Evolutionary conservation across 371 early-diverging fungal genomes (phyloP), one percentile per base, ranked within the genome.

Genomic region (Funneliformis caledonium): DNA sequence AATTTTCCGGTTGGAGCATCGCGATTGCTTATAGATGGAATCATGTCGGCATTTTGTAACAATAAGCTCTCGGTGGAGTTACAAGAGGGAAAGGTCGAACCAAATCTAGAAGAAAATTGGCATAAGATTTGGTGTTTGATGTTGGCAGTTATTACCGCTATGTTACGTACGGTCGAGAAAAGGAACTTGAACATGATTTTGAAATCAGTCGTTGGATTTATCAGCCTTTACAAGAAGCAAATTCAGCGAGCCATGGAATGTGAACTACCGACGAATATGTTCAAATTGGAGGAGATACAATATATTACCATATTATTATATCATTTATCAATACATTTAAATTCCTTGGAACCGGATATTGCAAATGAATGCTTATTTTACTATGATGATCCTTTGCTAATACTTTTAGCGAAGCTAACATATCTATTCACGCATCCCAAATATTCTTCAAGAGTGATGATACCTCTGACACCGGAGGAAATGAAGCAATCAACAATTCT

Each of bases 341-440:
- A n/a, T 48, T 10, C 48, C 9, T n/a, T n/a, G 2, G 52, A 43
- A 37, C 14, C 52, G 8, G 70, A 69, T 37, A 11, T 77, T 19
- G 31, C 74, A 22, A 42, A 19, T 4, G 72, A 70, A 70, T 33
- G 22, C 33, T 33, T 45, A 42, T 4, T n/a, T 42, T 62, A 62
- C 62, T 76, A 76, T 61, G 64, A 76, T 45, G 62, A 59, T 43
- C n/a, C n/a, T 22, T 62, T 59, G 10, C 14, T 62, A 61, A 78
- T 42, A 69, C 64, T 78, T 47, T 69, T 78, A 31, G 22, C 70
- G 26, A 78, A 78, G 68, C 48, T 78, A 14, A 65, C 68, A 9
- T 43, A 68, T 65, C 52, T 78, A 22, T 78, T 78, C 37, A 56
- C 79, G 31, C 79, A 78, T 78, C 79, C 79, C 16, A 78, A 69